These are phyloP conservation scores for Durotheca rogersii DNA, from an alignment of 495 filamentous ascomycete species.

Conservation along the genomic window DNA sequence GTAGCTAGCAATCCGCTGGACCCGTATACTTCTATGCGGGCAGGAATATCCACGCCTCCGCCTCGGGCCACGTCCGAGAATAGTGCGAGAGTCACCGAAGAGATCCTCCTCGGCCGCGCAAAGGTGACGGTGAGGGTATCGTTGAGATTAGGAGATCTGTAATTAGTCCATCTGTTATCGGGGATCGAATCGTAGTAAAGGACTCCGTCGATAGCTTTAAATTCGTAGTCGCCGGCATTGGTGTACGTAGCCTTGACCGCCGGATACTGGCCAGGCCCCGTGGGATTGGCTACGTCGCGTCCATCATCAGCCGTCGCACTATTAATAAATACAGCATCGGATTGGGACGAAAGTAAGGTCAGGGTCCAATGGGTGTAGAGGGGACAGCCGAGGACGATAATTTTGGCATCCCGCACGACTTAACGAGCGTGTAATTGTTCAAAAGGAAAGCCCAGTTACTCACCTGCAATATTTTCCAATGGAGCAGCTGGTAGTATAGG, in stretches of 20 bases:
- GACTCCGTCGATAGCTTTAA: conserved; percentile 48
- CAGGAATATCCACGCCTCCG: conserved; percentile 41
- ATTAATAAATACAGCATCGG: not conserved
- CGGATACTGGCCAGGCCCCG: conserved; percentile 41
- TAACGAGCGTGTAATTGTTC: not conserved
- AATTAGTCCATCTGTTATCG: conserved; percentile 50
- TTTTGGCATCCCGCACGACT: too few species aligned
- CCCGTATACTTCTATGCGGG: conserved; percentile 40
- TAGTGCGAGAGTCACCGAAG: conserved; percentile 43
- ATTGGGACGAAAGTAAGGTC: not conserved
- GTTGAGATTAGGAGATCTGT: conserved; percentile 37
- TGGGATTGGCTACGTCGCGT: conserved; percentile 37
- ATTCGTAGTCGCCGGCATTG: conserved; percentile 37
- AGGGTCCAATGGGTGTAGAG: not conserved
- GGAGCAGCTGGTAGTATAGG: conserved; percentile 16
- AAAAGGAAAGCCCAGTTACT: not conserved
- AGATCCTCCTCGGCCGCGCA: conserved; percentile 41
- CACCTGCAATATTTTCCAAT: conserved; percentile 43
- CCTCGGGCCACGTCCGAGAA: conserved; percentile 39
- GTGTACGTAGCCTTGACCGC: conserved; percentile 39
- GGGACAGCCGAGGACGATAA: too few species aligned
- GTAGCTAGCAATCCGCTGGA: conserved; percentile 32
- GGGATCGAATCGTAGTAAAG: conserved; percentile 46
- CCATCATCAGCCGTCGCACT: conserved; percentile 1
- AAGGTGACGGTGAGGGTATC: conserved; percentile 44